Percentiles rank a stretch among this genome's conserved stretches.
These are phyloP conservation scores for Monsonia emarginata DNA, from an alignment of 441 rosid species.

Conservation along the genomic window DNA sequence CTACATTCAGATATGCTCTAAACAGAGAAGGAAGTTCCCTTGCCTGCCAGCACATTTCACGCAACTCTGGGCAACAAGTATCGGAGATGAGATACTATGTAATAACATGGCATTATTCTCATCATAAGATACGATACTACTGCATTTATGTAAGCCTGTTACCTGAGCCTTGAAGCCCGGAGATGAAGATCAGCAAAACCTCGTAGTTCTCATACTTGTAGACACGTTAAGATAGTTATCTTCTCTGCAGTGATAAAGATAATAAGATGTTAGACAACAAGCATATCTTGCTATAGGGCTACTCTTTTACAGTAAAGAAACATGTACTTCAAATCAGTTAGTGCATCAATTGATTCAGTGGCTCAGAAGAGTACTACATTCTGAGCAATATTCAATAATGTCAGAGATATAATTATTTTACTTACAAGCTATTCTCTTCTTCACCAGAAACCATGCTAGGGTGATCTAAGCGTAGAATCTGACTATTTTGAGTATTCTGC, in stretches of 20 bases:
- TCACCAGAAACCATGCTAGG: no score
- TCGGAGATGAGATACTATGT: conserved; percentile 29
- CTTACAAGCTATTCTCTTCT: no score
- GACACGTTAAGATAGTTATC: conserved; percentile 39
- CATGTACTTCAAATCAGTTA: conserved; percentile 18
- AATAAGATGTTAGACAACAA: conserved; percentile 32
- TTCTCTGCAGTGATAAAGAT: conserved; percentile 32
- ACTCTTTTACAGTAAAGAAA: conserved; percentile 15
- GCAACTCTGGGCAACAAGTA: conserved; percentile 25
- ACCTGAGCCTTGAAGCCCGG: conserved; percentile 29
- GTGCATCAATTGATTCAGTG: conserved; percentile 19
- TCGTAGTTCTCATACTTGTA: conserved; percentile 43
- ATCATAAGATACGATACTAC: no score
- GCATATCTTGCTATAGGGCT: conserved; percentile 23
- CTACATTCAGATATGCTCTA: conserved; percentile 21
- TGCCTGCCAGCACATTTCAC: conserved; percentile 21
- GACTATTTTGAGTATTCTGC: no score
- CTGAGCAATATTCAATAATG: background rate
- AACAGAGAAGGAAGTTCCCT: conserved; percentile 23
- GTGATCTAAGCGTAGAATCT: no score
- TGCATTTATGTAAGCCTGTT: conserved; percentile 29
- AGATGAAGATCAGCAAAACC: conserved; percentile 32
- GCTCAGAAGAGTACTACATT: conserved; percentile 11
- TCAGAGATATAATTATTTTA: background rate
- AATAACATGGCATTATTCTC: no score